Percentiles rank a stretch among this genome's conserved stretches.
Evolutionary conservation across 805 yeast species (phyloP).

Genomic region (Candida glaebosa): DNA sequence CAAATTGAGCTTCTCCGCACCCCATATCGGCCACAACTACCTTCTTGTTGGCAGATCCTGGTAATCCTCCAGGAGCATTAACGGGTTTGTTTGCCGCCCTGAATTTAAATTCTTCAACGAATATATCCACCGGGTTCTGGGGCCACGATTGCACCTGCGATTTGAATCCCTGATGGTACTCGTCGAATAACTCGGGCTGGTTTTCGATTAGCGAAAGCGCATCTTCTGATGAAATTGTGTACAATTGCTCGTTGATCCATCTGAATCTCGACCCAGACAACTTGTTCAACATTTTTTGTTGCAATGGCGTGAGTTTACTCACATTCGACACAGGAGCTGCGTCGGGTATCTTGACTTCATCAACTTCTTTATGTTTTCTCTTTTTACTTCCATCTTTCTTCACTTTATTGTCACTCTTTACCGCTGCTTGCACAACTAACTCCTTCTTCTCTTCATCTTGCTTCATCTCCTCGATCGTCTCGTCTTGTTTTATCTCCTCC

Average conservation of each 20-base stretch:
- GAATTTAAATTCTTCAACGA: slow-evolving; percentile 64
- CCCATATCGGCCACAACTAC: slow-evolving; percentile 97
- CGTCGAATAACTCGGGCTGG: slow-evolving; percentile 88
- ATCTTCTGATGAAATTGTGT: slow-evolving; percentile 74
- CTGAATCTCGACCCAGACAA: slow-evolving; percentile 92
- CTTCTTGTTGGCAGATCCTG: slow-evolving; percentile 60
- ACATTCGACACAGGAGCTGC: slow-evolving; percentile 13
- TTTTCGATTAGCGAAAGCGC: slow-evolving; percentile 71
- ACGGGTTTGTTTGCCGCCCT: slow-evolving; percentile 59
- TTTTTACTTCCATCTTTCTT: slow-evolving; percentile 3
- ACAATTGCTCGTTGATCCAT: slow-evolving; percentile 97
- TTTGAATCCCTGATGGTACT: slow-evolving; percentile 92
- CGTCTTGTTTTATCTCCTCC: slow-evolving; percentile 8
- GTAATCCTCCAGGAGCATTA: slow-evolving; percentile 95
- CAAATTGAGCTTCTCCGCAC: slow-evolving; percentile 94
- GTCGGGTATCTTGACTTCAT: slow-evolving; percentile 6
- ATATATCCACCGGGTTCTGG: slow-evolving; percentile 93
- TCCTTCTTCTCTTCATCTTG: slow-evolving; percentile 6
- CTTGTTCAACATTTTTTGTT: slow-evolving; percentile 93
- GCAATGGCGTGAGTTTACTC: slow-evolving; percentile 72
- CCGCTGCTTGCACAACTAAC: slow-evolving; percentile 7
- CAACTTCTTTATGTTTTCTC: slow-evolving; percentile 9
- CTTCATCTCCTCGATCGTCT: slow-evolving; percentile 5
- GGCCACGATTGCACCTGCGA: slow-evolving; percentile 98
- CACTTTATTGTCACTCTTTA: slow-evolving; percentile 6